Conservation (phyloP, 1,284 basidiomycete species). For the Violaceomyces palustris region DNA sequence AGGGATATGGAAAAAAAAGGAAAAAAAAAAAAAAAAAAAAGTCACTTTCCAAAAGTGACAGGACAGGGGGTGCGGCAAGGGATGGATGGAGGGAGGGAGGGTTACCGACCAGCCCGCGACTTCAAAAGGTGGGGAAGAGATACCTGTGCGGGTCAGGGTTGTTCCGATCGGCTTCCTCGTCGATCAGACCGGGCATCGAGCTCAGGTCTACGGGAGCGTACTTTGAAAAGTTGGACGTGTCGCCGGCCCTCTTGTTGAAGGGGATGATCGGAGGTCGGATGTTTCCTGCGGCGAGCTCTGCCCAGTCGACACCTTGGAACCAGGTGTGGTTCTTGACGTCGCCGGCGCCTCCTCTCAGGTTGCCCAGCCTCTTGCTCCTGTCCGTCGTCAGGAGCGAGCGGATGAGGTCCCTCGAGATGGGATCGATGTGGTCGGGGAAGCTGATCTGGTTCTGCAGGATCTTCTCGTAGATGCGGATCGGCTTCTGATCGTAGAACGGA, state of each 20-base stretch:
- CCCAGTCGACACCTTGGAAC: constrained; percentile 58
- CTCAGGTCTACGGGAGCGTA: constrained; percentile 20
- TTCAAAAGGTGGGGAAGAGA: constrained; percentile 20
- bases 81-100: too few relatives aligned
- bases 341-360: constrained; percentile 55
- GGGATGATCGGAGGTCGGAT: constrained; percentile 58
- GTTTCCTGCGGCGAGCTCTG: constrained; percentile 47
- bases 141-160: constrained; percentile 4
- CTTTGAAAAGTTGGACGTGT: constrained; percentile 53
- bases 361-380: constrained; percentile 56
- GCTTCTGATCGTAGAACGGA: constrained; percentile 44
- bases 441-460: constrained; percentile 55
- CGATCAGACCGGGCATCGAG: constrained; percentile 15
- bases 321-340: constrained; percentile 57
- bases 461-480: constrained; percentile 48
- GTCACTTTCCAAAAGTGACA: too few relatives aligned
- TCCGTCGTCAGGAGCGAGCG: constrained; percentile 56
- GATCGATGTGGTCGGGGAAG: constrained; percentile 57
- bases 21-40: too few relatives aligned
- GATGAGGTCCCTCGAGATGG: constrained; percentile 56
- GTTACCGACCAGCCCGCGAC: too few relatives aligned
- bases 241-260: constrained; percentile 60
- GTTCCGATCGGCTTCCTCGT: constrained; percentile 4
- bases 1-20: too few relatives aligned
- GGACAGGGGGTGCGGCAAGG: too few relatives aligned